A percentile compares a stretch with the other conserved stretches of the same genome.
Conservation (phyloP, 1,284 basidiomycete genomes). For the Cutaneotrichosporon arboriforme region DNA sequence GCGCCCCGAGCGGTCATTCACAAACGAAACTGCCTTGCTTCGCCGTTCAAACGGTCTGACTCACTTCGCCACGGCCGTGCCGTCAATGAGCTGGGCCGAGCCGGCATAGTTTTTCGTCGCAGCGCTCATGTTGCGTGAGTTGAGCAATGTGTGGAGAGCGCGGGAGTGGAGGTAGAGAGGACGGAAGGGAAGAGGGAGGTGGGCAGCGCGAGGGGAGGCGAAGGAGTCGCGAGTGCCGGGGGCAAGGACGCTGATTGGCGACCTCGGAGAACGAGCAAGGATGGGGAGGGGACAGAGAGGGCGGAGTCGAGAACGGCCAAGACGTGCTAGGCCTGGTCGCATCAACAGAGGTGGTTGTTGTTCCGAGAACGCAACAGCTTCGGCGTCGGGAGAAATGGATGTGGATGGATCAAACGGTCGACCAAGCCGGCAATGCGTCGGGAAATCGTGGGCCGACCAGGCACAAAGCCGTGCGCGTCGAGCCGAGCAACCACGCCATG, state of each 20-base stretch:
- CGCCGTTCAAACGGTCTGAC: too few relatives aligned
- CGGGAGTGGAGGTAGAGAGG: conserved; percentile 3
- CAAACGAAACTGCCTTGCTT: too few relatives aligned
- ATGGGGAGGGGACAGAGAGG: neutral
- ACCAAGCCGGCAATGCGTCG: too few relatives aligned
- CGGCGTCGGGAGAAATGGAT: too few relatives aligned
- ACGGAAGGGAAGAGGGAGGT: neutral
- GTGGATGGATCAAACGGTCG: too few relatives aligned
- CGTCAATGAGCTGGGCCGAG: conserved; percentile 68
- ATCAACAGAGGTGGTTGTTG: too few relatives aligned
- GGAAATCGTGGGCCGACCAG: too few relatives aligned
- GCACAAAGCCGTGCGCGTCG: too few relatives aligned
- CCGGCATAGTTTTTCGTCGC: conserved; percentile 8
- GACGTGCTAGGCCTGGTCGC: too few relatives aligned
- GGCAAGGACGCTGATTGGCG: neutral
- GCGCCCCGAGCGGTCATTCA: too few relatives aligned
- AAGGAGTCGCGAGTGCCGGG: neutral
- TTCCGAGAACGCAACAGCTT: too few relatives aligned
- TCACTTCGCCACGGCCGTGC: conserved; percentile 80
- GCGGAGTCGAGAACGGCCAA: neutral
- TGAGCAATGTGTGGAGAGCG: conserved; percentile 1
- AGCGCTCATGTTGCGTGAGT: conserved; percentile 4
- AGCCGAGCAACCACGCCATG: too few relatives aligned
- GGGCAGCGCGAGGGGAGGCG: neutral
- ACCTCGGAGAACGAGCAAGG: neutral